phyloP scores from a whole-genome alignment of 2,329 filamentous ascomycete genomes.

The Colletotrichum sp. region DNA sequence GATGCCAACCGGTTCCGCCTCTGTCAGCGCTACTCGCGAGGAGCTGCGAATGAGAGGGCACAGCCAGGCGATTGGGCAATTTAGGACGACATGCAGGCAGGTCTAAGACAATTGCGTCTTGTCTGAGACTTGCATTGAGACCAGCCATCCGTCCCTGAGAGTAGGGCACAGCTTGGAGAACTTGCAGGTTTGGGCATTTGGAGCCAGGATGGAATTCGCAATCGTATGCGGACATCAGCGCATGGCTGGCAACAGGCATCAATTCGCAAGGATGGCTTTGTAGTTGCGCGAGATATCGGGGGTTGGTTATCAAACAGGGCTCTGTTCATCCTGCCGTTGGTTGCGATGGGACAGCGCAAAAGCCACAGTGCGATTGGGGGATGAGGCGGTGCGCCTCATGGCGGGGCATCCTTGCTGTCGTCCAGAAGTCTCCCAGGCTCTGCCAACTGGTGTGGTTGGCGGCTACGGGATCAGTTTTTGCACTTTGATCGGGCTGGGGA shows the following conservation, averaged over 20 bases:
- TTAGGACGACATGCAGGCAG: neutral
- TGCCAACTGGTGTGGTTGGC: neutral
- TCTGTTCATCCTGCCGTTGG: neutral
- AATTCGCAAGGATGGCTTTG: neutral
- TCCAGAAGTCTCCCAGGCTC: neutral
- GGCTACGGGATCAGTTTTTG: neutral
- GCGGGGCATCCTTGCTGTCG: neutral
- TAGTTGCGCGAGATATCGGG: neutral
- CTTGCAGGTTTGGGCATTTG: neutral
- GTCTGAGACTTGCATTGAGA: slow-evolving; percentile 13
- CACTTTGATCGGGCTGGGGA: neutral
- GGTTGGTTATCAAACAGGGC: neutral
- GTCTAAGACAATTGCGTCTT: slow-evolving; percentile 5
- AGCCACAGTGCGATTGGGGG: neutral
- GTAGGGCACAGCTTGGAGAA: neutral
- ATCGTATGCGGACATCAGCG: neutral
- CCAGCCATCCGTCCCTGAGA: slow-evolving; percentile 6
- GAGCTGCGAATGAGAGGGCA: neutral
- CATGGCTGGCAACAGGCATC: neutral
- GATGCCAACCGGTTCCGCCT: neutral
- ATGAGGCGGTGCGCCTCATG: slow-evolving; percentile 10
- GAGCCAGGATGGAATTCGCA: neutral
- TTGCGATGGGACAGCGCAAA: neutral
- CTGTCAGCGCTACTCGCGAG: slow-evolving; percentile 4
- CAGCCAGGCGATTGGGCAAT: neutral